These are phyloP conservation scores for Harrya chromipes DNA, from an alignment of 768 basidiomycete genomes.

Conservation along the genomic window DNA sequence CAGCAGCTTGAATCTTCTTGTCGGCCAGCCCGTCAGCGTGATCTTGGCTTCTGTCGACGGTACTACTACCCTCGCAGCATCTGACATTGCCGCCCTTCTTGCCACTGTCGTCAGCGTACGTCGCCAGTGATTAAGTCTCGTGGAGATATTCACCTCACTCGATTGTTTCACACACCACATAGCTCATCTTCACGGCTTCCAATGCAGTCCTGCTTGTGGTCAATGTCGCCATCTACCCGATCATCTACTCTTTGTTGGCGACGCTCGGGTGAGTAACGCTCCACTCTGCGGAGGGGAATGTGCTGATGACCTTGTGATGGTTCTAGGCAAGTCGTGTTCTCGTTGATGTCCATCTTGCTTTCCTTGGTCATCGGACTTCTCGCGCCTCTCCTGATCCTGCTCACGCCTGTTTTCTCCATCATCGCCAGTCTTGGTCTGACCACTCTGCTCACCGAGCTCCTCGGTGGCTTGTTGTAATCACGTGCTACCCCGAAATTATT, in stretches of 20 bases:
- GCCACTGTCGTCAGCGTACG: conserved; percentile 1
- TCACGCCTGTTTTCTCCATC: conserved; percentile 9
- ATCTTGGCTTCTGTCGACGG: conserved; percentile 10
- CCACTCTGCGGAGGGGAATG: not conserved
- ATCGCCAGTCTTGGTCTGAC: conserved; percentile 5
- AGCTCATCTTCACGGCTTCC: conserved; percentile 10
- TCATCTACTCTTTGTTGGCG: not conserved
- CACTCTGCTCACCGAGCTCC: not conserved
- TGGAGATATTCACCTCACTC: not conserved
- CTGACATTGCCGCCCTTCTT: conserved; percentile 9
- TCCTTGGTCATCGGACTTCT: conserved; percentile 8
- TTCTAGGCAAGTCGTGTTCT: conserved; percentile 1
- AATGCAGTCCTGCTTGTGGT: conserved; percentile 9
- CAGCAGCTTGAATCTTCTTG: conserved; percentile 1
- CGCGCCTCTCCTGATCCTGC: not conserved
- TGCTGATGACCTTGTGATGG: not conserved
- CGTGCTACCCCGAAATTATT: too few relatives aligned
- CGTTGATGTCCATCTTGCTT: conserved; percentile 3
- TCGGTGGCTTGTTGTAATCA: conserved; percentile 5
- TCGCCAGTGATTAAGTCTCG: not conserved
- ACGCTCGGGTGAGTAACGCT: conserved; percentile 4
- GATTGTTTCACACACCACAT: not conserved
- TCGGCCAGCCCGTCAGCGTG: not conserved
- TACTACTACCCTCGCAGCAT: not conserved
- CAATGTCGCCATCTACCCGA: not conserved